Conservation (phyloP, 2,329 filamentous ascomycete genomes). For the Xylariaceae sp. region DNA sequence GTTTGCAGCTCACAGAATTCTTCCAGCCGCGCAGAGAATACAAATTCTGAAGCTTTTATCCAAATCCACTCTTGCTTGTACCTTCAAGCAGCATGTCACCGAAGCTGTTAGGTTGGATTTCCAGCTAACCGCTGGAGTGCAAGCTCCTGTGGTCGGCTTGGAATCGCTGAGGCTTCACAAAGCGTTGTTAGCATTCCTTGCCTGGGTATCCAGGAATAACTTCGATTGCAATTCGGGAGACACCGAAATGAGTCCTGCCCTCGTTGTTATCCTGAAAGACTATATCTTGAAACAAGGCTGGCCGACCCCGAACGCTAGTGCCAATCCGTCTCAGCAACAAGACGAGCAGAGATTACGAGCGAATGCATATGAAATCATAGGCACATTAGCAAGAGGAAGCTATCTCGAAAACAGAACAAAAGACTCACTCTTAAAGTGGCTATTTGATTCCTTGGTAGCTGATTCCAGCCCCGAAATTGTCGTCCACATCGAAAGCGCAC, state of each 20-base stretch:
- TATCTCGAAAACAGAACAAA: slow-evolving; percentile 50
- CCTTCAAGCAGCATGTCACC: slow-evolving; percentile 64
- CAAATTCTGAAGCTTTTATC: slow-evolving; percentile 72
- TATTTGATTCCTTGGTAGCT: slow-evolving; percentile 78
- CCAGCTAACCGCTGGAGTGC: slow-evolving; percentile 35
- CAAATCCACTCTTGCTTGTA: slow-evolving; percentile 71
- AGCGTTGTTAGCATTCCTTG: slow-evolving; percentile 80
- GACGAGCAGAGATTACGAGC: slow-evolving; percentile 67
- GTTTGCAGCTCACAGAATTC: slow-evolving; percentile 69
- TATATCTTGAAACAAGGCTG: slow-evolving; percentile 82
- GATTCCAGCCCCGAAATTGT: slow-evolving; percentile 73
- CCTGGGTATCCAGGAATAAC: slow-evolving; percentile 78
- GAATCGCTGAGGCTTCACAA: slow-evolving; percentile 77
- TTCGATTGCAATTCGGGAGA: slow-evolving; percentile 53
- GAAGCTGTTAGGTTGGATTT: slow-evolving; percentile 66
- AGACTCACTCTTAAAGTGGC: slow-evolving; percentile 63
- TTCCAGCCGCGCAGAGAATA: slow-evolving; percentile 69
- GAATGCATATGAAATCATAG: slow-evolving; percentile 87
- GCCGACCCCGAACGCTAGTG: slow-evolving; percentile 55
- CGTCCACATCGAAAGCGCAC: slow-evolving; percentile 82
- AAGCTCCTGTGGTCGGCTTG: slow-evolving; percentile 51
- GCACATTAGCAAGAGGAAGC: slow-evolving; percentile 67
- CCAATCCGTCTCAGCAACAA: slow-evolving; percentile 43
- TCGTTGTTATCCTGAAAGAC: slow-evolving; percentile 64
- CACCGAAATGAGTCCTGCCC: slow-evolving; percentile 59